Base-by-base conservation (phyloP, 345 rosid genomes). In the Pelargonium nanum region DNA sequence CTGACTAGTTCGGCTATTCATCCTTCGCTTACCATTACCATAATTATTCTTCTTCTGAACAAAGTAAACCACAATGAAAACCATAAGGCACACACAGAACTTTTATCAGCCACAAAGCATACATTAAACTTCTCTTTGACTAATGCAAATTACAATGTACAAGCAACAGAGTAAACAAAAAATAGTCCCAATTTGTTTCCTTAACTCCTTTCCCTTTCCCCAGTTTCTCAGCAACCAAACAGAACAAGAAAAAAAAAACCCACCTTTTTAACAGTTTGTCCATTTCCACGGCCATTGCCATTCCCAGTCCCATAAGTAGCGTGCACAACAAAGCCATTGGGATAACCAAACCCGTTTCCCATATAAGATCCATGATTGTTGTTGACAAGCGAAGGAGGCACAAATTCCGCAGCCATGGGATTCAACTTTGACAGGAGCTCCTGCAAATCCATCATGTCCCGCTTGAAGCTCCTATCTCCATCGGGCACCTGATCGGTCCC, bases 401-500 rank as follows among this genome's bases (percentile, higher is more conserved):
- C 96, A 63, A 91, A 91, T 74, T 87, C 97, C 72, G 77, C 76
- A 28, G 97, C 97, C 96, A 84, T 79, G 61, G 97, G 97, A 44
- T 91, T 91, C 22, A 91, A 88, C 77, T 91, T 91, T 23, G 96
- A 85, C 62, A 87, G 83, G 44, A 91, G 87, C 68, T 91, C 97
- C 55, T 81, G 84, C 67, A 91, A 77, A 75, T 91, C 87, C 71
- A 80, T 85, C 74, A 87, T 77, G 51, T 87, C 86, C 63, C 82
- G 78, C 56, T 80, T 79, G 58, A 70, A 77, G 64, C 75, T 74
- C 66, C 76, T 83, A 51, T n/a, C n/a, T n/a, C n/a, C n/a, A n/a
- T n/a, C n/a, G n/a, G n/a, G n/a, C n/a, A n/a, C n/a, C n/a, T n/a
- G n/a, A n/a, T n/a, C n/a, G n/a, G n/a, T n/a, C n/a, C n/a, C n/a